Evolutionary conservation across 2,329 filamentous ascomycete genomes (phyloP).

Genomic region (Dactylellina cionopaga): DNA sequence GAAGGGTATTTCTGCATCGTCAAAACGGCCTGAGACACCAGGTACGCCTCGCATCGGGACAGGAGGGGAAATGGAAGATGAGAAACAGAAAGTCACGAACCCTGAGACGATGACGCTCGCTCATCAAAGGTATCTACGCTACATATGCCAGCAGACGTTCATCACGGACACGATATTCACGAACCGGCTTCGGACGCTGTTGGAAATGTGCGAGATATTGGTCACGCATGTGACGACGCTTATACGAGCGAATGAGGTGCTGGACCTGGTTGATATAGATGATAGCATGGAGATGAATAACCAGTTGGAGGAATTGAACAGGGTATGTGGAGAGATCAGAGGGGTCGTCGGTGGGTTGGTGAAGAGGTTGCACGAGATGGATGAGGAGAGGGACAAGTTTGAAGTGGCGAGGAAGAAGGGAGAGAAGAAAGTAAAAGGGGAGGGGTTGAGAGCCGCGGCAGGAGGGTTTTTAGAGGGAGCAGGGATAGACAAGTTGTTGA

Average conservation of each 20-base stretch:
- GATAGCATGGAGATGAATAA: conserved; percentile 28
- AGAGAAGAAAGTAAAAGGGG: conserved; percentile 16
- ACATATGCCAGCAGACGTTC: conserved; percentile 54
- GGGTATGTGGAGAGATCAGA: conserved; percentile 53
- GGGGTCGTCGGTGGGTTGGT: conserved; percentile 54
- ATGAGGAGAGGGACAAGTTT: conserved; percentile 55
- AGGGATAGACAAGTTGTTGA: conserved; percentile 57
- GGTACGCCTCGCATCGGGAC: conserved; percentile 17
- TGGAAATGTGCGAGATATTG: conserved; percentile 53
- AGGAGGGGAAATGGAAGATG: conserved; percentile 9
- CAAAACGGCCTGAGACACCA: conserved; percentile 35
- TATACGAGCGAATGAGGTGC: conserved; percentile 48
- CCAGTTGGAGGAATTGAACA: conserved; percentile 43
- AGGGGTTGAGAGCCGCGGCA: conserved; percentile 23
- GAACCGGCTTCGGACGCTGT: conserved; percentile 53
- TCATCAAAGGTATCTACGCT: conserved; percentile 45
- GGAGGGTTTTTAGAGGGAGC: conserved; percentile 50
- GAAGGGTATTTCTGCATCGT: not conserved
- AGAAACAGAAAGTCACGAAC: conserved; percentile 37
- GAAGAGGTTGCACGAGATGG: conserved; percentile 55
- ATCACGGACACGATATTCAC: conserved; percentile 56
- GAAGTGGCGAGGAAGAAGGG: conserved; percentile 42
- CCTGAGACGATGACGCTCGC: conserved; percentile 48
- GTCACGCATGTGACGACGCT: conserved; percentile 54
- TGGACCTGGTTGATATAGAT: conserved; percentile 51